Conservation (phyloP, 2,329 filamentous ascomycete species). For the Podosphaera fusca region DNA sequence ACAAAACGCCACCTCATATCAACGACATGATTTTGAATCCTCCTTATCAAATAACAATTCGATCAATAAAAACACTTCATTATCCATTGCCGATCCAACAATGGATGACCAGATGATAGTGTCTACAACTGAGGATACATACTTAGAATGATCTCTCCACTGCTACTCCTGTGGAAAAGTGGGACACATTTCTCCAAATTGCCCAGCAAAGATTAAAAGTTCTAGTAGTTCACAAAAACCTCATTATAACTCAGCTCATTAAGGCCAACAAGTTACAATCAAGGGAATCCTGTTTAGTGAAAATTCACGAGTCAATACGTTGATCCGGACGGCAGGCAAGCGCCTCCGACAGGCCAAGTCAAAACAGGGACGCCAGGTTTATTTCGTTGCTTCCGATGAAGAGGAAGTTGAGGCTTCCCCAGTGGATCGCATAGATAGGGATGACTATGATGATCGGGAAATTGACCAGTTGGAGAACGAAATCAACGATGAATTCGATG, state of each 20-base stretch:
- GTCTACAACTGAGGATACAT: not conserved
- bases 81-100: not conserved
- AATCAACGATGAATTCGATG: not conserved
- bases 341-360: not conserved
- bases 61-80: not conserved
- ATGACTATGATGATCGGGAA: not conserved
- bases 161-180: not conserved
- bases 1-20: not conserved
- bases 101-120: not conserved
- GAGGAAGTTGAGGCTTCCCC: not conserved
- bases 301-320: not conserved
- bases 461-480: not conserved
- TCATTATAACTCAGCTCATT: not conserved
- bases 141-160: not conserved
- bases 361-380: not conserved
- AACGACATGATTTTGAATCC: not conserved
- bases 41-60: not conserved
- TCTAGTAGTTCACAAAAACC: not conserved
- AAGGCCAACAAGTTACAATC: not conserved
- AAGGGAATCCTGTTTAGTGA: not conserved
- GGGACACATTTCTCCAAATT: not conserved
- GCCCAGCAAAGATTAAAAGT: not conserved
- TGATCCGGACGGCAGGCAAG: not conserved
- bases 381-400: not conserved
- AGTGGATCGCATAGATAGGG: not conserved